Base-by-base conservation (phyloP, 176 grass and related monocot species). In the Lolium rigidum region DNA sequence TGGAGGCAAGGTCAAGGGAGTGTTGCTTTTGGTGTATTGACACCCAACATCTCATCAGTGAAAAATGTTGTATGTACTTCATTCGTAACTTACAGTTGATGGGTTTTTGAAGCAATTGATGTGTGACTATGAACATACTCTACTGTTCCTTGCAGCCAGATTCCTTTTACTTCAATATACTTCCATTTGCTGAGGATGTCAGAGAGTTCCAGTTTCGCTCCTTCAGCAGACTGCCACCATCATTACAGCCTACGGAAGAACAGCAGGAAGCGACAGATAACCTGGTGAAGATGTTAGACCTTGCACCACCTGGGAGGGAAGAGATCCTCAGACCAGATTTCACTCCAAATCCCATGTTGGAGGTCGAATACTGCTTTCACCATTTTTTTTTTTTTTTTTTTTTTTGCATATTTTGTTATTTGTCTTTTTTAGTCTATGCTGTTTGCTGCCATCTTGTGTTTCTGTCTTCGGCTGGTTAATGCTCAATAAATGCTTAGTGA, bases 141-240 rank as follows among this genome's bases (percentile, higher is more conserved):
- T 69, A 84, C 74, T 86, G 37, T 76, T 21, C 16, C 68, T 49
- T 77, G 67, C 91, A 98, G 97, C 77, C 89, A 82, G 97, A 98
- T 89, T 95, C 97, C 9, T 98, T 98, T 83, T 95, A 88, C 88
- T 95, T 95, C 61, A 98, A 94, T 63, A 81, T 95, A 81, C 90
- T 98, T 79, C 97, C 97, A 75, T 98, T 98, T 88, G 84, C 90
- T 71, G 97, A 98, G 88, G 97, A 95, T 31, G 47, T 98, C 49
- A 73, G 97, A 83, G 94, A 98, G 14, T 98, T 94, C 81, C 93
- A 92, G 43, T 98, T 98, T 83, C 90, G 90, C 7, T 95, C 96
- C 77, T 92, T 98, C 50, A 85, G 83, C 80, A 91, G 15, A 24
- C 70, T 95, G 48, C 92, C 91, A 79, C 76, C 88, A 68, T 87